Percentiles rank a stretch among this genome's conserved stretches.
These are phyloP conservation scores for Aspergillus campestris DNA, from an alignment of 495 filamentous ascomycete species.

Conservation along the genomic window DNA sequence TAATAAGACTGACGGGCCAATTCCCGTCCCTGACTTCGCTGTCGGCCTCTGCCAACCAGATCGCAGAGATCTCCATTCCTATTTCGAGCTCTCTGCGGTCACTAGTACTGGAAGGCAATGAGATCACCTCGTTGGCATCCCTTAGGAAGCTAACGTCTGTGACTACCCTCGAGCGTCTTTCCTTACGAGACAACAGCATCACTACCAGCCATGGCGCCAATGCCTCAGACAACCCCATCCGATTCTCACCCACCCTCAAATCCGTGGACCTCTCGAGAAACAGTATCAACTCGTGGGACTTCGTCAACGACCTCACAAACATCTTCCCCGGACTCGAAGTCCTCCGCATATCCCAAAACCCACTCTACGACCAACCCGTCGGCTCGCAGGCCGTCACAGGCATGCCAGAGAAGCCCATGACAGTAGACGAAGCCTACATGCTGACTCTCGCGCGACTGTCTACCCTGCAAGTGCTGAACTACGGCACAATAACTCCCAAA, in stretches of 20 bases:
- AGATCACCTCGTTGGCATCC: constrained; percentile 51
- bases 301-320: constrained; percentile 55
- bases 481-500: constrained; percentile 56
- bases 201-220: constrained; percentile 12
- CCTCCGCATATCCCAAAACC: constrained; percentile 77
- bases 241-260: constrained; percentile 35
- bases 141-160: constrained; percentile 50
- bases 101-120: constrained; percentile 69
- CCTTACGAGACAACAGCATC: constrained; percentile 38
- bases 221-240: constrained; percentile 10
- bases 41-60: constrained; percentile 45
- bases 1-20: constrained; percentile 27
- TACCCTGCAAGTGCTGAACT: constrained; percentile 64
- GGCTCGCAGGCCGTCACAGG: constrained; percentile 28
- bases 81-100: constrained; percentile 43
- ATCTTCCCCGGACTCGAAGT: constrained; percentile 57
- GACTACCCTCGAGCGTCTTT: constrained; percentile 46
- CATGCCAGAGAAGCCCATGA: constrained; percentile 36
- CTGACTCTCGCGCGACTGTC: constrained; percentile 72
- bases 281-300: constrained; percentile 56
- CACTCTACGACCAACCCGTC: constrained; percentile 58
- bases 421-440: constrained; percentile 74
- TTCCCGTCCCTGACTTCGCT: constrained; percentile 58
- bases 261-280: constrained; percentile 81
- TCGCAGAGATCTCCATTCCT: constrained; percentile 25